Conservation (phyloP, 2,329 filamentous ascomycete species). For the Aspergillus sp. region DNA sequence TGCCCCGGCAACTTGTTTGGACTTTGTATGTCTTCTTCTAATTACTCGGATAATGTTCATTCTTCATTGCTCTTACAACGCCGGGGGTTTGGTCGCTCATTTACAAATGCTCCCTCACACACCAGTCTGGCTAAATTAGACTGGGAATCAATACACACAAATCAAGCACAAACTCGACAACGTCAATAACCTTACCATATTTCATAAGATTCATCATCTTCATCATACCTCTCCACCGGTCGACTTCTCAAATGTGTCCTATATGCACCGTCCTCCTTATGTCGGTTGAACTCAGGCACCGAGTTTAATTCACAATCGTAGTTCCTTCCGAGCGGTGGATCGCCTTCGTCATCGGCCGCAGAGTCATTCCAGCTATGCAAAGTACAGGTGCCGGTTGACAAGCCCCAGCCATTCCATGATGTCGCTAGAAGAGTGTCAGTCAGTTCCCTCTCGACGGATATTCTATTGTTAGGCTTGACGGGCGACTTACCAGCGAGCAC, state of each 20-base stretch:
- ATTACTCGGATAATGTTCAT: too few relatives aligned
- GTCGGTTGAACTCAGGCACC: constrained; percentile 45
- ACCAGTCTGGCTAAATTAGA: not conserved
- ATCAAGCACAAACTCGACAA: not conserved
- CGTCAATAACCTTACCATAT: constrained; percentile 3
- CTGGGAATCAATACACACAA: not conserved
- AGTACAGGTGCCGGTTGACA: constrained; percentile 71
- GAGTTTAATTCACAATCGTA: constrained; percentile 61
- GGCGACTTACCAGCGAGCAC: constrained; percentile 63
- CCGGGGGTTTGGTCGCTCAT: not conserved
- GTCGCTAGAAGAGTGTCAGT: constrained; percentile 58
- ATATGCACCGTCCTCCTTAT: constrained; percentile 16
- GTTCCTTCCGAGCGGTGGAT: constrained; percentile 57
- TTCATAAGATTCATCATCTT: constrained; percentile 7
- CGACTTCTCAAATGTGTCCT: constrained; percentile 2
- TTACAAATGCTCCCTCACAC: not conserved
- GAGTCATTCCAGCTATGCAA: constrained; percentile 76
- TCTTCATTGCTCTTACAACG: not conserved
- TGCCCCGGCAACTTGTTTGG: not conserved
- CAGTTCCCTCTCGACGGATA: not conserved
- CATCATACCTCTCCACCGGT: constrained; percentile 15
- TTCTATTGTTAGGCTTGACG: not conserved
- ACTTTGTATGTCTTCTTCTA: not conserved
- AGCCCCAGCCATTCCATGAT: constrained; percentile 76
- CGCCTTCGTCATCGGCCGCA: constrained; percentile 61